Evolutionary conservation across 2,329 filamentous ascomycete genomes (phyloP), one percentile per base, ranked within the genome.

Genomic region (Pseudocercospora macadamiae): DNA sequence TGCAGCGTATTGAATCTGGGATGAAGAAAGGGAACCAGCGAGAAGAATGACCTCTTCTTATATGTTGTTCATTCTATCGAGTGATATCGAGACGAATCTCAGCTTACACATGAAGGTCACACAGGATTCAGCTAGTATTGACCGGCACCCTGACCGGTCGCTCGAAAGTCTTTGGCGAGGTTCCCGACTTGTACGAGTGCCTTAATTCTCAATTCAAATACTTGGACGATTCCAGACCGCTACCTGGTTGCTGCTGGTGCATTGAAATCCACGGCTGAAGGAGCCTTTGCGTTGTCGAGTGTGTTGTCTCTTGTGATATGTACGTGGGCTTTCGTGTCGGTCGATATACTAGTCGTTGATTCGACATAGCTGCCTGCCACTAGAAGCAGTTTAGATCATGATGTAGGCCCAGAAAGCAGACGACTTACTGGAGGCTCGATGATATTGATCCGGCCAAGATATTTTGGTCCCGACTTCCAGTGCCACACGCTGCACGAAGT

Each of bases 391-490:
- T 47, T 6, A 47, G 42, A 32, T 16, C 9, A 14, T 16, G 8
- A 21, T 3, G 12, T 10, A 8, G 4, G 1, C 4, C n/a, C 1
- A 7, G 42, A 2, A 47, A 14, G 1, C 7, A 14, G 7, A 18
- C 8, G 4, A 47, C 42, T 28, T 21, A 47, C 42, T 25, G 9
- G 42, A 47, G 42, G 42, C 42, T 12, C 42, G 42, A 28, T 47
- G 42, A 18, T 47, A 47, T 7, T 47, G 42, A 47, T 47, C 42
- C 16, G 42, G 42, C 42, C 42, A 47, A 28, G 42, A 18, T 3
- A 47, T 47, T n/a, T 47, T 47, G 1, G 42, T 47, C 10, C 42
- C 42, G 19, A 47, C 42, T 47, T 47, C 42, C 42, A 47, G n/a
- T 18, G 42, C 42, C n/a, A 47, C 42, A 2, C 42, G 19, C 14